Evolutionary conservation across 352 stramenopile genomes (phyloP).

Genomic region (Nothophytophthora sp.): DNA sequence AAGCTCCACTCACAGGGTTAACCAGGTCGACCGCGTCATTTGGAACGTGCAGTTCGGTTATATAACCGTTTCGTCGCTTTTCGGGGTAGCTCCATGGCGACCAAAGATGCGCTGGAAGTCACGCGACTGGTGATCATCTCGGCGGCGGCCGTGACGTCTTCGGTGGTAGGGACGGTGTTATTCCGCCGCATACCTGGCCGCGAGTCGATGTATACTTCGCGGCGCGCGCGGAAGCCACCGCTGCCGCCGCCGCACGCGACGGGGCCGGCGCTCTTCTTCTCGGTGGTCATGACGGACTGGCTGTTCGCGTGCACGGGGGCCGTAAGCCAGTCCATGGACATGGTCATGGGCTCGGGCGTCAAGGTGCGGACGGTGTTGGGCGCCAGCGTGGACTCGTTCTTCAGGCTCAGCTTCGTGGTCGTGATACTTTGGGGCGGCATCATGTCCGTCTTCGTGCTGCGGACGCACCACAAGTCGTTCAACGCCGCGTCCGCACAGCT

Average conservation of each 20-base stretch:
- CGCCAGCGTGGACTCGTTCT: constrained; percentile 39
- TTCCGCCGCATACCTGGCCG: constrained; percentile 36
- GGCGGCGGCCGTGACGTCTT: constrained; percentile 33
- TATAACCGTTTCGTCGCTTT: too few relatives aligned
- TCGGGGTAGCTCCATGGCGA: too few relatives aligned
- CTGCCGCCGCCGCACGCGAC: constrained; percentile 26
- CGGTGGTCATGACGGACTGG: constrained; percentile 57
- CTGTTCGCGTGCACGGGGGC: constrained; percentile 51
- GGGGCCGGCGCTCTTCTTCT: constrained; percentile 58
- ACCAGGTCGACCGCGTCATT: too few relatives aligned
- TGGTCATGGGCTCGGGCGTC: constrained; percentile 43
- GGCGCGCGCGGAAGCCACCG: constrained; percentile 11
- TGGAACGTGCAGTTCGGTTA: too few relatives aligned
- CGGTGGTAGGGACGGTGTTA: constrained; percentile 37
- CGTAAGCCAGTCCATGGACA: constrained; percentile 52
- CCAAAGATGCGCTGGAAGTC: constrained; percentile 30
- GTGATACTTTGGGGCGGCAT: constrained; percentile 53
- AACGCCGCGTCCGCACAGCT: constrained; percentile 12
- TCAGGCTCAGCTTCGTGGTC: constrained; percentile 39
- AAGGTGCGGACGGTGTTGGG: constrained; percentile 42
- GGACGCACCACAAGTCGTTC: constrained; percentile 19
- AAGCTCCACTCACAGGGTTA: too few relatives aligned
- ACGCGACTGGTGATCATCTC: constrained; percentile 42
- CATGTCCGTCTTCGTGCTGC: constrained; percentile 47
- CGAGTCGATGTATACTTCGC: too few relatives aligned